Base-by-base conservation (phyloP, 768 basidiomycete species). In the Leucosporidium creatinivorum region DNA sequence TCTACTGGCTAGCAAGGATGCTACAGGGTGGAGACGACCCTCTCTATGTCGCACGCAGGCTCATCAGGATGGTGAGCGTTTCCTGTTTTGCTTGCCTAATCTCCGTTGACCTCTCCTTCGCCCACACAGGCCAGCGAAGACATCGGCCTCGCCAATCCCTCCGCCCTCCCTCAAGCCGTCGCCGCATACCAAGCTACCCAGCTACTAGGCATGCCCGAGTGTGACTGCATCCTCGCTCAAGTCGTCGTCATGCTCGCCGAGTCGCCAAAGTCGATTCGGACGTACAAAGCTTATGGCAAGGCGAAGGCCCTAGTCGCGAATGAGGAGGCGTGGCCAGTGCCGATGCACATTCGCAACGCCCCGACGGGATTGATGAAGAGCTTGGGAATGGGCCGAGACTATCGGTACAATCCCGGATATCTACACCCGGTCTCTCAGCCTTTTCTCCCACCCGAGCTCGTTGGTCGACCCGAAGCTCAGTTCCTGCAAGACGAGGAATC, bases 1-100 rank as follows among this genome's bases (percentile, higher is more conserved):
- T 91, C 81, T 93, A 92, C 76, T 93, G 90, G 89, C 81, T 93
- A 26, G 89, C 89, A 15, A 83, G 81, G 76, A 79, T 75, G 73
- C 75, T 76, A 9, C 66, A 73, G 62, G 70, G 73, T 23, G 75
- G 75, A 15, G 75, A 75, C 76, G 89, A 92, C 77, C 88, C 90
- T 5, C 73, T 89, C 57, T 92, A 84, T 69, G 83, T 91, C 65
- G 87, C 86, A 4, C 81, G 90, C 39, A 81, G 90, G 60, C 83
- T 90, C 80, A 81, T 88, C 4, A 87, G 91, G 8, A 86, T 89
- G 69, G 64, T 69, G 26, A 10, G 63, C 25, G 10, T 4, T 1
- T n/a, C 44, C 7, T 21, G 0, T 10, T 10, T 23, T 25, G 39
- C 39, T 44, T 13, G 6, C 8, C 39, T 6, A 44, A 44, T 9